Evolutionary conservation across 2,329 filamentous ascomycete genomes (phyloP).

Genomic region (Periconia sp.): DNA sequence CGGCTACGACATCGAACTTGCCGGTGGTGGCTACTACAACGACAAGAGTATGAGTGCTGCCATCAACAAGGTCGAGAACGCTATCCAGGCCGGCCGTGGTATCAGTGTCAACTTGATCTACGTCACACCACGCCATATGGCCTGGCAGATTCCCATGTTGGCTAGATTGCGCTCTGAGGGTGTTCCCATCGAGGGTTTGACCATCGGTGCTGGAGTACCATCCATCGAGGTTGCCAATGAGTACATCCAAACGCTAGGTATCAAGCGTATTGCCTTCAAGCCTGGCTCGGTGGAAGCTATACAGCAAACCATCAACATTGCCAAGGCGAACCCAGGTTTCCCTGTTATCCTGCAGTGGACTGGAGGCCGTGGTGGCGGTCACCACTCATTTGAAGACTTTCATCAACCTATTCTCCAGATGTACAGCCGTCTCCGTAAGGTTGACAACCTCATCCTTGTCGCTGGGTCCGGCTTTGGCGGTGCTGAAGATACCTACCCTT

Average conservation of each 20-base stretch:
- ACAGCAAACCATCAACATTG: constrained; percentile 51
- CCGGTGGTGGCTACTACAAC: constrained; percentile 55
- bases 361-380: constrained; percentile 52
- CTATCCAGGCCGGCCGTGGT: constrained; percentile 51
- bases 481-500: constrained; percentile 51
- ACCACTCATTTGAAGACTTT: constrained; percentile 55
- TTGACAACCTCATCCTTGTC: constrained; percentile 50
- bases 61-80: constrained; percentile 48
- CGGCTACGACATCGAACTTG: constrained; percentile 52
- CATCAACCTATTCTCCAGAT: constrained; percentile 52
- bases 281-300: constrained; percentile 50
- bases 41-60: constrained; percentile 48
- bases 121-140: constrained; percentile 54
- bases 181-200: constrained; percentile 51
- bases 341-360: constrained; percentile 54
- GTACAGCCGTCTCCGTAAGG: constrained; percentile 49
- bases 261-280: constrained; percentile 54
- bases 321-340: constrained; percentile 49
- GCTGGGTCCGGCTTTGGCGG: constrained; percentile 53
- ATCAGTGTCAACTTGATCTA: constrained; percentile 59
- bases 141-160: constrained; percentile 56
- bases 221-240: constrained; percentile 52
- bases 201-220: constrained; percentile 52
- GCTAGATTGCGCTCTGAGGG: constrained; percentile 51
- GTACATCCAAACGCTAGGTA: constrained; percentile 60